Evolutionary conservation across 2,329 filamentous ascomycete genomes (phyloP).

Genomic region (Knoxdaviesia proteae): DNA sequence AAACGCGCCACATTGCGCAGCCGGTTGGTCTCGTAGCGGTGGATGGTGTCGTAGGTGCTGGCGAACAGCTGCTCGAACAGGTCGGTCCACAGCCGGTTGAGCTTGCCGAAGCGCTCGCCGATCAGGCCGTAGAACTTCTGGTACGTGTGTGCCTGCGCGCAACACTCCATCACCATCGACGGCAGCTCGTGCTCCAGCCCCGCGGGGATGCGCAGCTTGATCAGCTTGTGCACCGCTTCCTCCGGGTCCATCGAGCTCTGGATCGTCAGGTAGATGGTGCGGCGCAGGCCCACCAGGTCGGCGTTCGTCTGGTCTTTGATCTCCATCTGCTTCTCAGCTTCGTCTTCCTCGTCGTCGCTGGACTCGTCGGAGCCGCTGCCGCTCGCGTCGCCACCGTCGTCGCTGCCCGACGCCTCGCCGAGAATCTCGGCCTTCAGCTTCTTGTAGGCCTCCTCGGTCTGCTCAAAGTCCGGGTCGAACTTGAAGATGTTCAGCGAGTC

Average conservation of each 20-base stretch:
- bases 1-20: constrained; percentile 88
- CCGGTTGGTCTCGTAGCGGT: constrained; percentile 89
- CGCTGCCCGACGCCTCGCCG: constrained; percentile 75
- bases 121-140: constrained; percentile 94
- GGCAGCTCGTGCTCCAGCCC: constrained; percentile 80
- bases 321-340: constrained; percentile 67
- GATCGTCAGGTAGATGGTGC: constrained; percentile 92
- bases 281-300: constrained; percentile 77
- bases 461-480: constrained; percentile 72
- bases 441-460: constrained; percentile 77
- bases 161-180: constrained; percentile 94
- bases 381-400: constrained; percentile 38
- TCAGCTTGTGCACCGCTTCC: constrained; percentile 91
- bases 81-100: constrained; percentile 86
- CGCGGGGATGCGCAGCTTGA: constrained; percentile 73
- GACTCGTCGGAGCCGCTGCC: constrained; percentile 45
- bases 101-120: constrained; percentile 83
- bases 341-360: constrained; percentile 51
- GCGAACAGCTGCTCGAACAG: constrained; percentile 78
- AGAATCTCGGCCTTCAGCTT: constrained; percentile 84
- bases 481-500: constrained; percentile 93
- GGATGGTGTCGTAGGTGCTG: constrained; percentile 93
- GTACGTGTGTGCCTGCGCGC: constrained; percentile 89
- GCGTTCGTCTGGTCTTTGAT: constrained; percentile 97
- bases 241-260: constrained; percentile 94